Evolutionary conservation across 108 stramenopile genomes (phyloP), one percentile per base, ranked within the genome.

Genomic region (Schizochytrium sp.): DNA sequence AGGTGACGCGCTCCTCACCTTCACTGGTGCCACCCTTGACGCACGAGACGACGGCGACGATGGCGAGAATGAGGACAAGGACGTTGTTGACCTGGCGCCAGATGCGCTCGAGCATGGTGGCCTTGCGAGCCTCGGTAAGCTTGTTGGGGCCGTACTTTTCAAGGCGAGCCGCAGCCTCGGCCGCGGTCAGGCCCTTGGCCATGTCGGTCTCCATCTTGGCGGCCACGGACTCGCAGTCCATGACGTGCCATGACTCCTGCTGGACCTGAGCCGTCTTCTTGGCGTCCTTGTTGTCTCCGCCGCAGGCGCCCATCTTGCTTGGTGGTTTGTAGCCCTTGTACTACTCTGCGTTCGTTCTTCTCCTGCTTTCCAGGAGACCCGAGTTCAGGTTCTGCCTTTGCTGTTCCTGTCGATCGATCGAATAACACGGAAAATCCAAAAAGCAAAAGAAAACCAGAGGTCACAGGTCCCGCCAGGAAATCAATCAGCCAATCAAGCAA

Each of bases 31-130:
- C 60, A n/a, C 88, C 94, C 12, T 92, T 91, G 89, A 98, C 96
- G 34, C 96, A 95, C 59, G 98, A 87, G 44, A 93, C 55, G 5
- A 96, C 72, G 34, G 97, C 97, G 72, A 99, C 93, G 5, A 53
- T 87, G 12, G 97, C 97, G 1, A 95, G 96, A 58, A 93, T 95
- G 25, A 99, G 92, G 5, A 99, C 92, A 92, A 99, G 97, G 44
- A 97, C 19, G 87, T 97, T 98, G 41, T 88, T 60, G 14, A 60
- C 16, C 63, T 89, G 72, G 53, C 41, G 29, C 47, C 83, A 72
- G n/a, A 91, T 83, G 14, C 71, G 72, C 23, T 44, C 59, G 87
- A 87, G 69, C 5, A 89, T 76, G 21, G 60, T 88, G 44, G 29
- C 60, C 57, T 72, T 58, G 5, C 59, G 59, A 23, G 72, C 60